Conservation (phyloP, 495 filamentous ascomycete species). For the Neurospora sp. region DNA sequence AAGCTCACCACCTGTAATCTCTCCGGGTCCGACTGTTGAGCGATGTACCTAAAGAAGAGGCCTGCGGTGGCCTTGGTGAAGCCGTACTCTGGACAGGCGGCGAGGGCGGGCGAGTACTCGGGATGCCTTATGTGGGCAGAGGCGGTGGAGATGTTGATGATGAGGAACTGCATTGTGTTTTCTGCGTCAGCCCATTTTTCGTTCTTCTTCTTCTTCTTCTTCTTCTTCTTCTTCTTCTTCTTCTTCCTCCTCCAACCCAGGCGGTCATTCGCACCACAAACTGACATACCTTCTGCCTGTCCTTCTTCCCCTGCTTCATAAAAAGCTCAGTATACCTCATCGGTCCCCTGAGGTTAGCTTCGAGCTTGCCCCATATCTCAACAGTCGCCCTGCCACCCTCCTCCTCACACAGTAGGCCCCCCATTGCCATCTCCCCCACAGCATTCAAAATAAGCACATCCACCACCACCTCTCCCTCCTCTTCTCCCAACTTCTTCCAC, state of each 20-base stretch:
- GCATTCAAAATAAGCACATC: slow-evolving; percentile 35
- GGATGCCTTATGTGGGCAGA: slow-evolving; percentile 15
- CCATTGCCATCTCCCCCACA: not conserved
- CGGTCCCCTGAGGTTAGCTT: slow-evolving; percentile 24
- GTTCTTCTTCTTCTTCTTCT: not conserved
- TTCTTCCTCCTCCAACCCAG: not conserved
- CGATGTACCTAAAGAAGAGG: slow-evolving; percentile 26
- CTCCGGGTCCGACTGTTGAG: slow-evolving; percentile 16
- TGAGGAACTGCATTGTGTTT: slow-evolving; percentile 15
- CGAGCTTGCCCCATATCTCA: slow-evolving; percentile 20
- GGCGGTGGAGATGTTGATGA: slow-evolving; percentile 29
- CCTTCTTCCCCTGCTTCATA: slow-evolving; percentile 12
- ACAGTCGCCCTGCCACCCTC: not conserved
- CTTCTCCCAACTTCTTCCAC: slow-evolving; percentile 19
- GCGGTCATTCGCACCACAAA: not conserved
- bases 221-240: not conserved
- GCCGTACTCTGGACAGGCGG: slow-evolving; percentile 14
- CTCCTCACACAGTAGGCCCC: not conserved
- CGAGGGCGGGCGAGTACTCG: not conserved
- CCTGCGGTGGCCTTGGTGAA: slow-evolving; percentile 31
- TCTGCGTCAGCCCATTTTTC: not conserved
- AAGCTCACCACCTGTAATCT: slow-evolving; percentile 34
- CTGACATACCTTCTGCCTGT: not conserved
- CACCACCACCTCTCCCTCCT: slow-evolving; percentile 21
- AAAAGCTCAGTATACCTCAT: slow-evolving; percentile 27